Evolutionary conservation across 345 rosid species (phyloP), one percentile per base, ranked within the genome.

Genomic region (Corchorus capsularis): DNA sequence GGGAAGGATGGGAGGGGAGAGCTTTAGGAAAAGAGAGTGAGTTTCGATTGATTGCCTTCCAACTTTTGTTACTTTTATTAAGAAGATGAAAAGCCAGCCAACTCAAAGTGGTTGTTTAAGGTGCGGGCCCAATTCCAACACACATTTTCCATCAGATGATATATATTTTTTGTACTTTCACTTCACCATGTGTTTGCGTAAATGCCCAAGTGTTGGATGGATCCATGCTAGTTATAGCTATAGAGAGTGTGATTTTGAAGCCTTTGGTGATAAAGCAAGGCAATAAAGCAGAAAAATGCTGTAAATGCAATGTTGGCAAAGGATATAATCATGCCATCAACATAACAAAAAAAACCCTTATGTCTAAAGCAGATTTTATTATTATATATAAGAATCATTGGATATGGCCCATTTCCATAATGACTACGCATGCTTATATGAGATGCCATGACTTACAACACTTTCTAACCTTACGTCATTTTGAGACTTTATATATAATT

Each of bases 11-110:
- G 27, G 27, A 27, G 0, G 15, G 13, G 63, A 35, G 73, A 75
- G 78, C 82, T 84, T 82, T 82, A 57, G 67, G 64, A 78, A 83
- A 83, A 82, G 84, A 81, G 52, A 27, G 46, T 70, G 32, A 77
- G 59, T 69, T 68, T 79, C 64, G 59, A 19, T 77, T 69, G 59
- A 19, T 77, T 69, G 46, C 83, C 83, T 72, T 62, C 56, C 19
- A 62, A 67, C 83, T 77, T 84, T 86, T 83, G 65, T 77, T 67
- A 70, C 81, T 87, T 85, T 82, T 27, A 27, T 27, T 27, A 27
- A 27, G 27, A 70, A 78, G 82, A 83, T 81, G 73, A 66, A 87
- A 86, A 71, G 87, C 61, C 66, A 71, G 87, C 61, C 66, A 75
- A 63, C 79, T 78, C 82, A 74, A 87, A 82, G 83, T 74, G 71